Evolutionary conservation across 208 protist species (phyloP).

Genomic region (Trypanosoma vivax): DNA sequence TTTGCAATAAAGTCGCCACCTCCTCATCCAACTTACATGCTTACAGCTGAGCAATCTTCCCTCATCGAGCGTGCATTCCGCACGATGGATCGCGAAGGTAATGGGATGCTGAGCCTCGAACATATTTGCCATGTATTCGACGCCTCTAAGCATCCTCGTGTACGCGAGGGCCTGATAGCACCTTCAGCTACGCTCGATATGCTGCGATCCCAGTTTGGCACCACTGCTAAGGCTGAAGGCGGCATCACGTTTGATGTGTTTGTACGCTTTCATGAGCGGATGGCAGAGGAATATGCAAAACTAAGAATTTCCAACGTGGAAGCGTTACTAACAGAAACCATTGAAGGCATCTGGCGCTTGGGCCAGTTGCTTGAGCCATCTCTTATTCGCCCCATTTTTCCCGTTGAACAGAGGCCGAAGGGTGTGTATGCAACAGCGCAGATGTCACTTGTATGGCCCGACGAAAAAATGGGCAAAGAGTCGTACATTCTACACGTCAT

Average conservation of each 20-base stretch:
- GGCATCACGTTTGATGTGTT: conserved; percentile 79
- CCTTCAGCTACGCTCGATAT: conserved; percentile 55
- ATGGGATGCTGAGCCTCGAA: conserved; percentile 36
- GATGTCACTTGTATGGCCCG: conserved; percentile 75
- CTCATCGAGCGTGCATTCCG: conserved; percentile 20
- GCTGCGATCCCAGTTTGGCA: conserved; percentile 49
- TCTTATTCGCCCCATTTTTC: conserved; percentile 52
- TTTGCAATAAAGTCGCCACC: neutral
- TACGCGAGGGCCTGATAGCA: conserved; percentile 67
- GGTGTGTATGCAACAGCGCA: conserved; percentile 52
- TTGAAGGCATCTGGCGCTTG: conserved; percentile 66
- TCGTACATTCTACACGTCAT: conserved; percentile 47
- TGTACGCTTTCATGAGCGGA: conserved; percentile 66
- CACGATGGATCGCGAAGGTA: conserved; percentile 22
- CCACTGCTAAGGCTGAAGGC: conserved; percentile 39
- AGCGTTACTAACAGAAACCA: conserved; percentile 51
- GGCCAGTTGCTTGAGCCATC: conserved; percentile 71
- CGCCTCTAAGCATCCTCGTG: conserved; percentile 58
- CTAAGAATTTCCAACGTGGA: conserved; percentile 45
- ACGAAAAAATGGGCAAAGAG: conserved; percentile 5
- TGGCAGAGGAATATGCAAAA: conserved; percentile 58
- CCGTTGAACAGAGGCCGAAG: conserved; percentile 27
- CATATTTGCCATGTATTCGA: conserved; percentile 56
- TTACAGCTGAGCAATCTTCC: conserved; percentile 10
- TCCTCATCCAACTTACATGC: no score